phyloP scores from a whole-genome alignment of 345 rosid species.

The Sisymbrium altissimum region DNA sequence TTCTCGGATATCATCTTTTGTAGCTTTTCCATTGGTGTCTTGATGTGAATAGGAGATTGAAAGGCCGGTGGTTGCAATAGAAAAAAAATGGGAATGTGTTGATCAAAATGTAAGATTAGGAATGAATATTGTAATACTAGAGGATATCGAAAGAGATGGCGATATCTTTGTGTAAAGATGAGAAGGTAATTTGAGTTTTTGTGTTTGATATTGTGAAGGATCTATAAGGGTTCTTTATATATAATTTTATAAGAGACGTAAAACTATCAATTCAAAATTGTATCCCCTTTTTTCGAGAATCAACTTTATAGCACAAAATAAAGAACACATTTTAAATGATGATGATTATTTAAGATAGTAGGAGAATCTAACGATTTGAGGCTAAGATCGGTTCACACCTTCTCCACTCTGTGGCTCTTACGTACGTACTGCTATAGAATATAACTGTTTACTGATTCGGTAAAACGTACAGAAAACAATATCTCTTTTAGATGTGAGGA shows the following conservation, averaged over 20 bases:
- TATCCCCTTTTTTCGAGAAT: background rate
- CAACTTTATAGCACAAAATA: background rate
- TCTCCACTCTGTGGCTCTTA: constrained; percentile 5
- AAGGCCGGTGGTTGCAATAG: background rate
- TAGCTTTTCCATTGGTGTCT: constrained; percentile 52
- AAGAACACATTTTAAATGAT: background rate
- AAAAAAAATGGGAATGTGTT: background rate
- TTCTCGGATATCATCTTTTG: constrained; percentile 52
- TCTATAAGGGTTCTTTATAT: constrained; percentile 7
- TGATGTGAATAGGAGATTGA: background rate
- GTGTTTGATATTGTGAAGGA: constrained; percentile 5
- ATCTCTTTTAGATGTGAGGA: constrained; percentile 25
- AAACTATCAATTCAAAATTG: background rate
- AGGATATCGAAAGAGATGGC: background rate
- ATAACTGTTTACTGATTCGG: background rate
- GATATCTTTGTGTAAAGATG: background rate
- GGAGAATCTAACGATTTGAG: background rate
- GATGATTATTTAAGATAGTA: background rate
- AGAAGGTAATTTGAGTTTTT: constrained; percentile 5
- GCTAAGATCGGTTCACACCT: background rate
- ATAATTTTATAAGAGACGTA: background rate
- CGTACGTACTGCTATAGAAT: background rate
- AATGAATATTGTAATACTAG: background rate
- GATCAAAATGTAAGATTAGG: background rate
- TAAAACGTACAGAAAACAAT: constrained; percentile 13